phyloP scores from a whole-genome alignment of 225 moss, liverwort and hornwort species.

The Rhytidiadelphus loreus region DNA sequence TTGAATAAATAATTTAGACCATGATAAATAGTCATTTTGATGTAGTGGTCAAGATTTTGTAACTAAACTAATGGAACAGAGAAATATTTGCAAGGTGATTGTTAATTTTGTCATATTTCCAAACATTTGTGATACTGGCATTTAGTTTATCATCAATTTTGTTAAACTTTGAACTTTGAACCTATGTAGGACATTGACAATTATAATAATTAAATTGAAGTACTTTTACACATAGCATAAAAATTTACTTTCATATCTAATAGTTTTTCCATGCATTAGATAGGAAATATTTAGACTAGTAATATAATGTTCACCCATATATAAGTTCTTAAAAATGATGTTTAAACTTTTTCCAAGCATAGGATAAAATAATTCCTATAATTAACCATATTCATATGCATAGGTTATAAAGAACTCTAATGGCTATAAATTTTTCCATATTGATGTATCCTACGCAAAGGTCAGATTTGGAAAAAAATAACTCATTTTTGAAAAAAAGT shows the following conservation, averaged over 20 bases:
- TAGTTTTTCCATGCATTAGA: background rate
- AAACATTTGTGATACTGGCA: background rate
- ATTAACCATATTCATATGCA: background rate
- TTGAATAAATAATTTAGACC: background rate
- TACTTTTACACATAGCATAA: background rate
- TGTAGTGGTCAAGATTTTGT: background rate
- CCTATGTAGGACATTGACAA: background rate
- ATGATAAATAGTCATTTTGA: background rate
- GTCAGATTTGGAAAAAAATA: too few species aligned
- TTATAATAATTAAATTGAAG: background rate
- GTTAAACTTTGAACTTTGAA: background rate
- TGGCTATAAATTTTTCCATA: background rate
- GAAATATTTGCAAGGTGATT: background rate
- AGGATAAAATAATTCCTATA: background rate
- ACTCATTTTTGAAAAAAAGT: too few species aligned
- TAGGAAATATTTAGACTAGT: background rate
- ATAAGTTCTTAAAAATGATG: too few species aligned
- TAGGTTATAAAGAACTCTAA: background rate
- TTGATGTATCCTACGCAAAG: too few species aligned
- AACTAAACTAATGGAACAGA: rapidly evolving
- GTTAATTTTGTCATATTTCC: background rate
- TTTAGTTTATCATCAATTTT: background rate
- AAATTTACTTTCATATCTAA: background rate
- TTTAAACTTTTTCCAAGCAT: background rate
- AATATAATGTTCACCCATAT: background rate